Conservation (phyloP, 139 green algal species). For the Coelastrella sp. region DNA sequence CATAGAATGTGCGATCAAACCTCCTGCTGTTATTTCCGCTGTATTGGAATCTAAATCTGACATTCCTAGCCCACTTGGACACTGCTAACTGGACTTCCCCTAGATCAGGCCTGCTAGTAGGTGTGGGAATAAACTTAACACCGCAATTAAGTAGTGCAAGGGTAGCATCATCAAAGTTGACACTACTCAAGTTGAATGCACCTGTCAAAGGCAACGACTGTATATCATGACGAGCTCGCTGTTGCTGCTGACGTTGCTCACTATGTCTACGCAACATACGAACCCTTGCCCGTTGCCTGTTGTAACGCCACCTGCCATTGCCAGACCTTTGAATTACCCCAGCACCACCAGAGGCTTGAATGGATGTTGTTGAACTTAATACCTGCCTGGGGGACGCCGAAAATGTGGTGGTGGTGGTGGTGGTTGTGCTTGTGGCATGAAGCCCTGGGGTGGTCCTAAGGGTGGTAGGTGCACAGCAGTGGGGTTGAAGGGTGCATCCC, state of each 20-base stretch:
- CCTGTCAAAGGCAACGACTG: neutral
- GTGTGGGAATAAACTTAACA: neutral
- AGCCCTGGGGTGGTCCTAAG: neutral
- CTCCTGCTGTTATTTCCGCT: neutral
- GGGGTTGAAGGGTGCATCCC: neutral
- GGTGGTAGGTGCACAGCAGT: neutral
- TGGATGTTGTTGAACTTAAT: neutral
- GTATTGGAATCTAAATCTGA: neutral
- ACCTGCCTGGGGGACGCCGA: neutral
- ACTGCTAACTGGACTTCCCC: neutral
- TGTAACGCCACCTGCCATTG: neutral
- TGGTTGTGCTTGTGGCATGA: no score
- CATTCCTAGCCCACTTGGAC: neutral
- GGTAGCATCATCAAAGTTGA: neutral
- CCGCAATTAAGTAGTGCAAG: neutral
- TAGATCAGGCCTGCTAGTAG: neutral
- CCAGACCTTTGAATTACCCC: neutral
- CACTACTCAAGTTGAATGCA: neutral
- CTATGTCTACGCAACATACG: no score
- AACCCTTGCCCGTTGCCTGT: no score
- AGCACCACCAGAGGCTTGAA: neutral
- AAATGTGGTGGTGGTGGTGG: neutral
- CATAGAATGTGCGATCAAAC: neutral
- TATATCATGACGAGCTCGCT: neutral
- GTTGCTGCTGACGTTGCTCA: no score